phyloP scores from a whole-genome alignment of 169 alveolate species.

The Cystoisospora suis region DNA sequence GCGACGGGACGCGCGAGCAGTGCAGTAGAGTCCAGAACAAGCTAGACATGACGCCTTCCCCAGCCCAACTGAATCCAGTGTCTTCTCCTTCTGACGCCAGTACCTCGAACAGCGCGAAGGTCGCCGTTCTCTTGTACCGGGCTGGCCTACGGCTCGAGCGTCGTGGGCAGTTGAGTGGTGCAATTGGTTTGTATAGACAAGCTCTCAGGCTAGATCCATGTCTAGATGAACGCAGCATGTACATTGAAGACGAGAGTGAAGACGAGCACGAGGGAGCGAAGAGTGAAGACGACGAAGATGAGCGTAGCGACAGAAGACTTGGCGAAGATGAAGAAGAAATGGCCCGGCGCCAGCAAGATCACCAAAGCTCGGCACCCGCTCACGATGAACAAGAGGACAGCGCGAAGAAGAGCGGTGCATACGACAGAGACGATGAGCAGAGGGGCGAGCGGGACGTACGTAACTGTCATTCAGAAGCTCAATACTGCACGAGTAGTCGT shows the following conservation, averaged over 20 bases:
- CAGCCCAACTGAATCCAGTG: neutral
- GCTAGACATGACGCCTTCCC: constrained; percentile 4
- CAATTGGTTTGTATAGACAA: constrained; percentile 45
- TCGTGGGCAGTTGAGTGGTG: constrained; percentile 19
- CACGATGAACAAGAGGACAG: too few species aligned
- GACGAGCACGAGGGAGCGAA: neutral
- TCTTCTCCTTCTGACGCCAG: neutral
- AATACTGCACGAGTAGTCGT: too few species aligned
- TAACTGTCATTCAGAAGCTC: too few species aligned
- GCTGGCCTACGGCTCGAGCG: constrained; percentile 35
- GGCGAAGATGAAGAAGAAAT: neutral
- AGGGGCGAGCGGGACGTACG: too few species aligned
- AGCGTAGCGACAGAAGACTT: neutral
- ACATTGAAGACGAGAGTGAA: constrained; percentile 4
- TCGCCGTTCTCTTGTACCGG: neutral
- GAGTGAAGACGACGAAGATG: neutral
- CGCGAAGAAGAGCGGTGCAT: too few species aligned
- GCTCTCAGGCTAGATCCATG: constrained; percentile 36
- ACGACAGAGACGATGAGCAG: too few species aligned
- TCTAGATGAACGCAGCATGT: constrained; percentile 17
- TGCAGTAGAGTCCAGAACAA: neutral
- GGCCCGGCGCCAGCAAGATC: neutral
- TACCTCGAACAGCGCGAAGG: neutral
- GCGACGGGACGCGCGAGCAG: neutral
- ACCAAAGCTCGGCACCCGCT: neutral